Conservation (phyloP, 192 early-diverging fungal species). For the Coemansia sp. region DNA sequence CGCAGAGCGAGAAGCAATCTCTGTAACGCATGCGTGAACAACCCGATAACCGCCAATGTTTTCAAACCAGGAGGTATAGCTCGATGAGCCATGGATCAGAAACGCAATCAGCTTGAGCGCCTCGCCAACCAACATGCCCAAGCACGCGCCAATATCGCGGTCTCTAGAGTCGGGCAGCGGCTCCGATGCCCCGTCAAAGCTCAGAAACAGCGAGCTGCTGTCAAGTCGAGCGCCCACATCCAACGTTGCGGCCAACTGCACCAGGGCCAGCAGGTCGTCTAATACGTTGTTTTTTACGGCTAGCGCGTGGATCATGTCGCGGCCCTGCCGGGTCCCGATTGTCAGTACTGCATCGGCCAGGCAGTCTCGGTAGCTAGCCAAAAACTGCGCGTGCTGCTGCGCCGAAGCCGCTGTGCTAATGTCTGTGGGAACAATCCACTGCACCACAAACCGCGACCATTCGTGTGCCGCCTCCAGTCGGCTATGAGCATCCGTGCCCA, state of each 20-base stretch:
- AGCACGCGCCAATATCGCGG: background rate
- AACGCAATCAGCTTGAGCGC: slow-evolving; percentile 20
- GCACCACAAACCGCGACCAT: slow-evolving; percentile 15
- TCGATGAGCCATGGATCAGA: slow-evolving; percentile 17
- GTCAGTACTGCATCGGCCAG: slow-evolving; percentile 12
- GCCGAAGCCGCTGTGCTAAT: background rate
- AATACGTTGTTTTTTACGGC: slow-evolving; percentile 7
- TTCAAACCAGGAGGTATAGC: slow-evolving; percentile 2
- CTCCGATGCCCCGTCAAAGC: slow-evolving; percentile 1
- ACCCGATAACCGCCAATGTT: slow-evolving; percentile 12
- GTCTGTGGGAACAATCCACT: slow-evolving; percentile 13
- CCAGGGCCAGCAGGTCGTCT: slow-evolving; percentile 12
- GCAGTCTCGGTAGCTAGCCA: slow-evolving; percentile 7
- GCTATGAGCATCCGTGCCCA: background rate
- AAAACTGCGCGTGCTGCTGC: slow-evolving; percentile 9
- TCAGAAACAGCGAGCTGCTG: slow-evolving; percentile 5
- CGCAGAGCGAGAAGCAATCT: background rate
- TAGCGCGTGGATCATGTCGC: background rate
- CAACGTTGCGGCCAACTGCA: slow-evolving; percentile 19
- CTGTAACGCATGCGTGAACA: slow-evolving; percentile 3
- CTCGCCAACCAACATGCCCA: slow-evolving; percentile 23
- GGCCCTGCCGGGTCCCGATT: background rate
- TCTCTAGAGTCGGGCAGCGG: background rate
- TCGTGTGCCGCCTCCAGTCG: background rate
- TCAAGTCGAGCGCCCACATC: background rate